Percentiles rank a stretch among this genome's conserved stretches.
Evolutionary conservation across 1,139 yeast species (phyloP).

Genomic region (Tardiomyces digboiensis): DNA sequence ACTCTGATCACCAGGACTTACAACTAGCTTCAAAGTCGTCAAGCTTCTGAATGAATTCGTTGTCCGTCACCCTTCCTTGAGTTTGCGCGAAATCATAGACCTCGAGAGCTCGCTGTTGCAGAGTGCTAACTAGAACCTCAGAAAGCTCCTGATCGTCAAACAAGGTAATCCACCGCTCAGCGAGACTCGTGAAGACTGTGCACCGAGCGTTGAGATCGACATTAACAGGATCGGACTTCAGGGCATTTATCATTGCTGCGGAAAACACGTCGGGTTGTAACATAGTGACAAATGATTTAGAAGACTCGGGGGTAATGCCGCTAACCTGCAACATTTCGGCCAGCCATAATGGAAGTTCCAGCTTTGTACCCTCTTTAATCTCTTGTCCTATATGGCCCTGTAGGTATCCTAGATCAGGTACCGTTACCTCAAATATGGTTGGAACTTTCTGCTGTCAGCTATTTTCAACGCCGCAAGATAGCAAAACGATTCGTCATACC

Average conservation of each 20-base stretch:
- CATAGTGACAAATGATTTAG: slow-evolving; percentile 56
- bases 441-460: slow-evolving; percentile 48
- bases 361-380: slow-evolving; percentile 51
- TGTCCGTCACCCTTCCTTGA: slow-evolving; percentile 28
- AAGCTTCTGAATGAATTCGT: slow-evolving; percentile 49
- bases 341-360: slow-evolving; percentile 86
- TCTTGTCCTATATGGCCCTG: slow-evolving; percentile 71
- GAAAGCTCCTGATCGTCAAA: slow-evolving; percentile 59
- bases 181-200: slow-evolving; percentile 57
- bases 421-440: slow-evolving; percentile 63
- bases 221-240: slow-evolving; percentile 60
- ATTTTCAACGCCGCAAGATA: background rate
- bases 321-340: slow-evolving; percentile 55
- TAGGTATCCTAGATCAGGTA: slow-evolving; percentile 83
- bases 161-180: slow-evolving; percentile 65
- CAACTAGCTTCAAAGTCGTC: slow-evolving; percentile 63
- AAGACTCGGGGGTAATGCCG: slow-evolving; percentile 26
- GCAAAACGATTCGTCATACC: background rate
- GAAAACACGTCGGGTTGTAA: slow-evolving; percentile 60
- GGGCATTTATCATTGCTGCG: slow-evolving; percentile 62
- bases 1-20: slow-evolving; percentile 12
- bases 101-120: slow-evolving; percentile 56
- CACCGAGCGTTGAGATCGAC: slow-evolving; percentile 62
- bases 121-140: slow-evolving; percentile 40
- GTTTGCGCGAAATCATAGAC: slow-evolving; percentile 65